Percentiles rank a stretch among this genome's conserved stretches.
phyloP scores from a whole-genome alignment of 2,329 filamentous ascomycete genomes.

The Alternaria brassicae region DNA sequence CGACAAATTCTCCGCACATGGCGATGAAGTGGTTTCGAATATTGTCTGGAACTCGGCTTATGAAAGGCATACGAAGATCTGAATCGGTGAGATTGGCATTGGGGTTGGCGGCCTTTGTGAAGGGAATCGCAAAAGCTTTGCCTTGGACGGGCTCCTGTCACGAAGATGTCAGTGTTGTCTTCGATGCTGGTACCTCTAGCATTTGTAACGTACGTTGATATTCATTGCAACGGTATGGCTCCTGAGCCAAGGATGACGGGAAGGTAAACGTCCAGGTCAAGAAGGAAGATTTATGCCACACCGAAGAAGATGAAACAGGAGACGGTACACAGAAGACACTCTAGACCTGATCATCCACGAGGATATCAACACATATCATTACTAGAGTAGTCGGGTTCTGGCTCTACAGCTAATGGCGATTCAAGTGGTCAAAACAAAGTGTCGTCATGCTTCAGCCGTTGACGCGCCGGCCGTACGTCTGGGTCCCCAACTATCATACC shows the following conservation, averaged over 20 bases:
- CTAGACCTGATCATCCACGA: not conserved
- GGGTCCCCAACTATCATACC: not conserved
- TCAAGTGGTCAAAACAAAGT: not conserved
- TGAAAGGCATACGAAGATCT: constrained; percentile 18
- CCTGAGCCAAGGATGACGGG: not conserved
- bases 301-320: not conserved
- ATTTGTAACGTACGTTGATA: not conserved
- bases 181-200: not conserved
- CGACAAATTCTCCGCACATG: constrained; percentile 49
- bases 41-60: constrained; percentile 17
- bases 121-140: constrained; percentile 22
- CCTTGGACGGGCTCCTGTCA: constrained; percentile 20
- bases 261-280: not conserved
- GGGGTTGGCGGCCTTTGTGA: constrained; percentile 22
- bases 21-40: constrained; percentile 27
- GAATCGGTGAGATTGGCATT: constrained; percentile 15
- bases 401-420: not conserved
- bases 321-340: not conserved
- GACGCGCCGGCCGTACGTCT: not conserved
- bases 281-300: not conserved
- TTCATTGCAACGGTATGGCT: not conserved
- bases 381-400: not conserved
- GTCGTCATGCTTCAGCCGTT: constrained; percentile 7
- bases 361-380: not conserved
- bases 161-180: not conserved